Conservation (phyloP, 2,329 filamentous ascomycete genomes). For the Neocucurbitaria cava region DNA sequence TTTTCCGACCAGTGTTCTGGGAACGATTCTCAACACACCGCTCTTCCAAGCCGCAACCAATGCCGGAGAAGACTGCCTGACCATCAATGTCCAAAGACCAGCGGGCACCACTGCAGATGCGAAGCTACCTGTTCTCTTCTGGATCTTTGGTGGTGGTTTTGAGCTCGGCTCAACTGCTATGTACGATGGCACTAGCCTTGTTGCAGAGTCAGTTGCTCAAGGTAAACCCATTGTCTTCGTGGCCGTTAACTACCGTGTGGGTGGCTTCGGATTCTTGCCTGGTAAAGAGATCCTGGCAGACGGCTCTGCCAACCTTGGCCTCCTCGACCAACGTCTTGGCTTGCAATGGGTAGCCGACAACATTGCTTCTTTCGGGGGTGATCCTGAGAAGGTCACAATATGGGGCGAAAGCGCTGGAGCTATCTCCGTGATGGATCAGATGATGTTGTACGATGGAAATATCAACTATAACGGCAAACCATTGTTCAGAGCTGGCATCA, state of each 20-base stretch:
- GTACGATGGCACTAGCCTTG: constrained; percentile 52
- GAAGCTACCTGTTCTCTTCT: constrained; percentile 57
- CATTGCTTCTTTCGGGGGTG: constrained; percentile 78
- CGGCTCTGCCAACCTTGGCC: constrained; percentile 72
- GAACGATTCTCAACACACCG: constrained; percentile 48
- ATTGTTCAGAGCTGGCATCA: constrained; percentile 78
- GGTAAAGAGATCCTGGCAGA: constrained; percentile 72
- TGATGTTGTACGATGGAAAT: constrained; percentile 75
- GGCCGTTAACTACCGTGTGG: constrained; percentile 78
- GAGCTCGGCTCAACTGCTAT: constrained; percentile 46
- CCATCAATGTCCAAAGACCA: constrained; percentile 53
- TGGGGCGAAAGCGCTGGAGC: constrained; percentile 68
- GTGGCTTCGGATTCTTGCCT: constrained; percentile 75
- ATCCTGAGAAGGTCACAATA: constrained; percentile 78
- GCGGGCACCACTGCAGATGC: constrained; percentile 43
- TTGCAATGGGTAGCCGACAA: constrained; percentile 81
- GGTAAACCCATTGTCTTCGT: constrained; percentile 76
- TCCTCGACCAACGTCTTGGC: constrained; percentile 74
- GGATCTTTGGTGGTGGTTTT: constrained; percentile 57
- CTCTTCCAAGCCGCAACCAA: constrained; percentile 47
- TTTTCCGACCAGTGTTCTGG: constrained; percentile 47
- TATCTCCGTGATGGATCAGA: constrained; percentile 79
- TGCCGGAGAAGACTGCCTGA: constrained; percentile 54
- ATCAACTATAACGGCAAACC: constrained; percentile 76
- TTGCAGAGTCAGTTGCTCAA: constrained; percentile 52